Conservation (phyloP, 495 filamentous ascomycete genomes). For the Viridothelium virens region DNA sequence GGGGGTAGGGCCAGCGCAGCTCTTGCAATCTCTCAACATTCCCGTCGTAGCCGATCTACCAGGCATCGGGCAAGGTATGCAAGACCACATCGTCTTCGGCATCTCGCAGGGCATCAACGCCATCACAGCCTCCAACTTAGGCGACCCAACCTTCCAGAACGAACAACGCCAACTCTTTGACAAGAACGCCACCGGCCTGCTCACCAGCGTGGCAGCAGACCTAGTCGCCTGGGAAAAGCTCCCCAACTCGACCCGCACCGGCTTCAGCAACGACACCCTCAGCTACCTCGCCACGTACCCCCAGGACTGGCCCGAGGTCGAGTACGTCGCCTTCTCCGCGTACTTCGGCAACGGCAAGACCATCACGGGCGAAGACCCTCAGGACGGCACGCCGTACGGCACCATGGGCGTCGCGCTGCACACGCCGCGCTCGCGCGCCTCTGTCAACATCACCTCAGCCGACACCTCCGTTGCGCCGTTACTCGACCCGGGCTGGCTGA, state of each 20-base stretch:
- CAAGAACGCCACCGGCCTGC: constrained; percentile 27
- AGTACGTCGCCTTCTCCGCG: background rate
- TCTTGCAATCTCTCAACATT: constrained; percentile 14
- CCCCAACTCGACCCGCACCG: constrained; percentile 13
- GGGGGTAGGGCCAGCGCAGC: constrained; percentile 19
- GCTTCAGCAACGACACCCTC: constrained; percentile 17
- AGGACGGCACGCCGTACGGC: constrained; percentile 5
- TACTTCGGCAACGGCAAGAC: background rate
- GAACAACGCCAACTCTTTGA: too few relatives aligned
- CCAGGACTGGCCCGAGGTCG: constrained; percentile 17
- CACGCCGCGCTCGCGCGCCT: constrained; percentile 24
- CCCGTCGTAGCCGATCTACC: constrained; percentile 14
- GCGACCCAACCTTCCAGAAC: too few relatives aligned
- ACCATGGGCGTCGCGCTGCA: constrained; percentile 11
- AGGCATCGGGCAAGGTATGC: constrained; percentile 20
- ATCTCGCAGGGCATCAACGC: background rate
- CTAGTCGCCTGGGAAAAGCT: constrained; percentile 27
- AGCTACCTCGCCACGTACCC: constrained; percentile 30
- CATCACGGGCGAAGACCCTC: background rate
- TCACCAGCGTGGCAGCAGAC: constrained; percentile 35
- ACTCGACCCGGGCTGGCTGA: too few relatives aligned
- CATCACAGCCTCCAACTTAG: too few relatives aligned
- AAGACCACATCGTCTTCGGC: constrained; percentile 18
- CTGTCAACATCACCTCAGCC: constrained; percentile 14
- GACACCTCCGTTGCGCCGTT: background rate